Evolutionary conservation across 352 stramenopile species (phyloP), one percentile per base, ranked within the genome.

Genomic region (Phytopythium litorale): DNA sequence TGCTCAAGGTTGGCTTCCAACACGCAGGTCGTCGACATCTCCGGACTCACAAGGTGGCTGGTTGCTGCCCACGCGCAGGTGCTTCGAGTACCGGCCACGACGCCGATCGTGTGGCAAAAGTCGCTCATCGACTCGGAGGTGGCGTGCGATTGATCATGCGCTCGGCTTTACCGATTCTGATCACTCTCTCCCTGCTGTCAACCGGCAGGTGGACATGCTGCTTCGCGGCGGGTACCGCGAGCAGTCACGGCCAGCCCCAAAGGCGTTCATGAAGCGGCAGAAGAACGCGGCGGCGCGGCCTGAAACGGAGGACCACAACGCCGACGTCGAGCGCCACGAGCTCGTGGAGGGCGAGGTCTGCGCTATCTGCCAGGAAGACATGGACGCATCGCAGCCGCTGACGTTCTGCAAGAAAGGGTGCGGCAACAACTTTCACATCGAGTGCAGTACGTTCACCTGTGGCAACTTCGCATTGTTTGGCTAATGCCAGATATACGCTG

Each of bases 61-160:
- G 7, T 11, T 6, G 48, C 37, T 40, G 35, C 8, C 35, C 35
- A 40, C 12, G 35, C 1, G 8, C 12, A 88, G 79, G 75, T 94
- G 15, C 63, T 93, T 23, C 82, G 84, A 30, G 82, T 95, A 4
- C 84, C 82, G 21, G 60, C 74, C 30, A 83, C 81, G 13, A 84
- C 70, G 23, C 79, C 86, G 5, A 68, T 92, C 30, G 79, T 95
- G 37, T 95, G 86, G 86, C 86, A 95, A 64, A 89, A 92, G 59
- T 93, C 86, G 8, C 70, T 95, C 28, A 81, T 91, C 45, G 86
- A 95, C 65, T 92, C 79, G 12, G 86, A 95, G 78, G 81, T 88
- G 9, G 0, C 15, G 6, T 51, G 23, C 51, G 21, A 19, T 45
- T 35, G 15, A 30, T 60, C 8, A 42, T 40, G 2, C 9, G 9